Percentiles rank a stretch among this genome's conserved stretches.
Evolutionary conservation across 768 basidiomycete species (phyloP).

Genomic region (Porphyrellus cyaneotinctus): DNA sequence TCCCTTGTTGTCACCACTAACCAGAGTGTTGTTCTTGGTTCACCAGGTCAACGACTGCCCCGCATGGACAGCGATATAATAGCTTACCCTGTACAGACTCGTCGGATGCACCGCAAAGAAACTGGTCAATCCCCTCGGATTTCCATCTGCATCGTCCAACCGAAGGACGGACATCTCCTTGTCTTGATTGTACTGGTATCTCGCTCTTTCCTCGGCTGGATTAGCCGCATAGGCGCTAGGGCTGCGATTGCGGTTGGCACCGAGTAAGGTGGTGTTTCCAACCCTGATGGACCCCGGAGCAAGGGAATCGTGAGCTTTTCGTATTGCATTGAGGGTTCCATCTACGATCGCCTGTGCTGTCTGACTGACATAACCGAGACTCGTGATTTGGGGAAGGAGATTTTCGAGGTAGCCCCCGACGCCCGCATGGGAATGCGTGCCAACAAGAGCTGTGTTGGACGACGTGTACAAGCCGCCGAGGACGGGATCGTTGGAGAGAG

Average conservation of each 20-base stretch:
- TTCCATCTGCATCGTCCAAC: slow-evolving; percentile 57
- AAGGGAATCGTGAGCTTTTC: slow-evolving; percentile 60
- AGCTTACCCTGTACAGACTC: slow-evolving; percentile 65
- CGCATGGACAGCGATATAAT: background rate
- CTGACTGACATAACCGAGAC: slow-evolving; percentile 68
- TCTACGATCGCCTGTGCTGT: slow-evolving; percentile 68
- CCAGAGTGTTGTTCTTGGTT: slow-evolving; percentile 71
- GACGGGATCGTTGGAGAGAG: slow-evolving; percentile 43
- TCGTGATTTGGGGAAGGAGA: slow-evolving; percentile 71
- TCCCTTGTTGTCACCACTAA: slow-evolving; percentile 80
- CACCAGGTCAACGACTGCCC: background rate
- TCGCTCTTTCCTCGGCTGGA: slow-evolving; percentile 62
- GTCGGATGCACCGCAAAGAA: slow-evolving; percentile 82
- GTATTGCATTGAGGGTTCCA: slow-evolving; percentile 66
- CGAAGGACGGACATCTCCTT: slow-evolving; percentile 66
- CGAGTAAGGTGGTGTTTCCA: slow-evolving; percentile 65
- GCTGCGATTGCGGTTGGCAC: slow-evolving; percentile 70
- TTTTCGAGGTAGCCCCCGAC: slow-evolving; percentile 79
- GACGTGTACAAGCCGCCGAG: slow-evolving; percentile 65
- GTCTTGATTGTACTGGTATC: slow-evolving; percentile 69
- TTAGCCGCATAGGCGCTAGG: slow-evolving; percentile 77
- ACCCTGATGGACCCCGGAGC: slow-evolving; percentile 55
- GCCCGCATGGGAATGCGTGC: slow-evolving; percentile 72
- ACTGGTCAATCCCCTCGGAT: slow-evolving; percentile 61
- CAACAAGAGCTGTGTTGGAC: slow-evolving; percentile 70